phyloP scores from a whole-genome alignment of 495 filamentous ascomycete genomes.

The Neurospora terricola region DNA sequence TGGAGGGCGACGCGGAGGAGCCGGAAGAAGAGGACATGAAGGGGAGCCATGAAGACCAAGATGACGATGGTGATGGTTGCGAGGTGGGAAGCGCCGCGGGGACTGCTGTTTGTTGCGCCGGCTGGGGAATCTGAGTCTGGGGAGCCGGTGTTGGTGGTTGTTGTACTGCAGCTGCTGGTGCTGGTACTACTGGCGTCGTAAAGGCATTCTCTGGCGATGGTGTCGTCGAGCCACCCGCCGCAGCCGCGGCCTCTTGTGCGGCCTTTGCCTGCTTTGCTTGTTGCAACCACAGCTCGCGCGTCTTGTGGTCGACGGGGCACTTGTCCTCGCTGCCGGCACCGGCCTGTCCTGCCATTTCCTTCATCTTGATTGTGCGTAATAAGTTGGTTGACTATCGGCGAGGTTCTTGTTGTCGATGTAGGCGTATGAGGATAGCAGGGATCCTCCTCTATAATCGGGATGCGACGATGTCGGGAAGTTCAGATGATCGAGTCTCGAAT shows the following conservation, averaged over 20 bases:
- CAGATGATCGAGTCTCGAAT: neutral
- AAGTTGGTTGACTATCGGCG: neutral
- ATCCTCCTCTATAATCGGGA: neutral
- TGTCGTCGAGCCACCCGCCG: neutral
- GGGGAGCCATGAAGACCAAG: constrained; percentile 20
- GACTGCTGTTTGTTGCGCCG: constrained; percentile 1
- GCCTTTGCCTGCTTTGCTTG: constrained; percentile 24
- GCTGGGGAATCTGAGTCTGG: neutral
- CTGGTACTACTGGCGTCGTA: constrained; percentile 1
- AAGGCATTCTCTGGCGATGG: constrained; percentile 10
- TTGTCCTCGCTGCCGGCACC: constrained; percentile 23
- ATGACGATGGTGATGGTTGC: constrained; percentile 2
- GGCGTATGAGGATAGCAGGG: neutral
- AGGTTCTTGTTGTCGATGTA: constrained; percentile 6
- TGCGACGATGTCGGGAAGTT: neutral
- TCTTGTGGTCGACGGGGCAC: constrained; percentile 85
- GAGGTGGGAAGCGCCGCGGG: neutral
- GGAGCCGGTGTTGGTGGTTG: neutral
- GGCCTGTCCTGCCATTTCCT: constrained; percentile 1
- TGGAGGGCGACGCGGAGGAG: constrained; percentile 9
- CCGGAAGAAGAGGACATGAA: constrained; percentile 8
- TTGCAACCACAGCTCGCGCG: constrained; percentile 70
- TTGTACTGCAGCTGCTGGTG: neutral
- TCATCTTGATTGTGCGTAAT: constrained; percentile 1
- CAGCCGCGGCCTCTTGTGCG: neutral